Evolutionary conservation across 768 basidiomycete species (phyloP), one percentile per base, ranked within the genome.

Genomic region (Lentinula boryana): DNA sequence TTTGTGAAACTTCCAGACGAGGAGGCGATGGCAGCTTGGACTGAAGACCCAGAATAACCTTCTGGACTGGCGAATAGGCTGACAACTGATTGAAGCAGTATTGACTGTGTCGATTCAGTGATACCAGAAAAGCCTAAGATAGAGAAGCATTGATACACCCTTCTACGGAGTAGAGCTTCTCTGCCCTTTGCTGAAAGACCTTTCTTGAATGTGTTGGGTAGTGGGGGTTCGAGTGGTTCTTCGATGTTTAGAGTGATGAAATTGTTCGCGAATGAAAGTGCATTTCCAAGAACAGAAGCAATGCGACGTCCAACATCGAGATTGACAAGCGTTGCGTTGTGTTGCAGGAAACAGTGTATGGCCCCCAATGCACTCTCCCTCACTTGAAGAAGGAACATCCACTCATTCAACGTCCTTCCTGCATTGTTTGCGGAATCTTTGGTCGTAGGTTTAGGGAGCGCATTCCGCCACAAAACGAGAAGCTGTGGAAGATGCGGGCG

Each of bases 391-490:
- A 99, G 78, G 75, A 98, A 99, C 40, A 83, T 80, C 94, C 95
- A 98, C 66, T 98, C 97, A 0, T 82, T 76, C 21, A 83, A 76
- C 31, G 86, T 84, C 33, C 95, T 78, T 16, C 85, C 85, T 4
- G 80, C 79, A 15, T 78, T 81, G 13, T 75, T 75, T 0, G 78
- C 73, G 0, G 85, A 77, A 67, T 98, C 96, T 71, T 97, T 97
- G 67, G 82, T 89, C 0, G 93, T 95, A 0, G 93, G 89, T 72
- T 98, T 99, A 1, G 97, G 95, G 0, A 99, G 79, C 1, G 96
- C 95, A 66, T 99, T 99, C 35, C 97, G 81, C 97, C 97, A 99
- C 3, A 99, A 83, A 0, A 98, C 93, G 43, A 98, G 82, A 16
- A 98, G 79, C 66, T 98, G 96, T 0, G 95, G 91, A 1, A 98